phyloP scores from a whole-genome alignment of 768 basidiomycete species.

The Tylopilus sp. region DNA sequence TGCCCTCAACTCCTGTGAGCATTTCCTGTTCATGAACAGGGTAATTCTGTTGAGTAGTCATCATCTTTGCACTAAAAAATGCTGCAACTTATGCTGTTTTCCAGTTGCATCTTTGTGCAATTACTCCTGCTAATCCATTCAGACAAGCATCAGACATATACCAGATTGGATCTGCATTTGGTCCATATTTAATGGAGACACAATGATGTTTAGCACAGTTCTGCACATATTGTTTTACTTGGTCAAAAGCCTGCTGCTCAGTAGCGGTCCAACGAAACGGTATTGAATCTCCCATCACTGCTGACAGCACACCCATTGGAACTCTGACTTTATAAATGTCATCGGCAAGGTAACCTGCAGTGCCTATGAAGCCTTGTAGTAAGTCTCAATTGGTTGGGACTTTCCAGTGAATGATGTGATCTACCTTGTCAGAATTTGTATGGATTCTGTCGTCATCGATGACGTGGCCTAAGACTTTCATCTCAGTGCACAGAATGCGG shows the following conservation, averaged over 20 bases:
- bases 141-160: background rate
- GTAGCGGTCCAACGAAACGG: background rate
- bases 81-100: background rate
- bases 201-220: background rate
- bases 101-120: background rate
- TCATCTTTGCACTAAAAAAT: background rate
- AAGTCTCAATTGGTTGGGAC: background rate
- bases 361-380: background rate
- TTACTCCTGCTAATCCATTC: background rate
- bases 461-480: background rate
- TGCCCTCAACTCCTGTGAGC: too few relatives aligned
- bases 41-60: background rate
- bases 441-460: conserved; percentile 34
- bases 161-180: background rate
- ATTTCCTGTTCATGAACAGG: background rate
- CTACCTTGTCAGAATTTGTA: conserved; percentile 45
- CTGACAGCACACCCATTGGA: background rate
- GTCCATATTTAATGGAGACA: background rate
- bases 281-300: background rate
- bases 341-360: background rate
- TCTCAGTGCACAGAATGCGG: background rate
- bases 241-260: background rate
- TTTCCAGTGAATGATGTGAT: conserved; percentile 25
- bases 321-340: background rate
- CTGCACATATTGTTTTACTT: background rate